These are phyloP conservation scores for Solanum hybrid DNA, from an alignment of 305 asterid species.

Conservation along the genomic window DNA sequence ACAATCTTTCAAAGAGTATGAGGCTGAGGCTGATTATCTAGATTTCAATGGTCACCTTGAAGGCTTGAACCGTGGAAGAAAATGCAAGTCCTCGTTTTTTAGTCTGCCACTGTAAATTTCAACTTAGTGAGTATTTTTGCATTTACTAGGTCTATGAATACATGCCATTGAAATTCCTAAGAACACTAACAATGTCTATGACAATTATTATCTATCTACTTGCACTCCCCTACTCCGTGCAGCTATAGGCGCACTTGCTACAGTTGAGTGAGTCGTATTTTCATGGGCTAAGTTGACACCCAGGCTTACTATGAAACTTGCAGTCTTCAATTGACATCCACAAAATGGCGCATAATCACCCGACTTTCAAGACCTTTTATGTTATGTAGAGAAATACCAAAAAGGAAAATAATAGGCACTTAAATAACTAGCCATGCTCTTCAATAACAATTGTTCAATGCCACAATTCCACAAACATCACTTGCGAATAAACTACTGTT, in stretches of 20 bases:
- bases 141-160: not conserved
- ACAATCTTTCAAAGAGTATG: no score
- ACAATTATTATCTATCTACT: not conserved
- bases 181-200: not conserved
- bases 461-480: not conserved
- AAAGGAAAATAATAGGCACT: not conserved
- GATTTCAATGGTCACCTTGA: not conserved
- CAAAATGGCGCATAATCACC: not conserved
- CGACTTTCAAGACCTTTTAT: not conserved
- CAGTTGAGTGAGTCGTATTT: not conserved
- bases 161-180: not conserved
- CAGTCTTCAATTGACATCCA: not conserved
- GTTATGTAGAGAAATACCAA: not conserved
- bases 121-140: not conserved
- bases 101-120: not conserved
- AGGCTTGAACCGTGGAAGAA: not conserved
- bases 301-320: not conserved
- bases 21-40: no score
- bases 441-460: not conserved
- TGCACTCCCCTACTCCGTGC: not conserved
- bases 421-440: not conserved
- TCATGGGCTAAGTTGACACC: not conserved
- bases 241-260: not conserved
- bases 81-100: not conserved
- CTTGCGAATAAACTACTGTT: not conserved